Base-by-base conservation (phyloP, 192 early-diverging fungal genomes). In the Linnemannia exigua region DNA sequence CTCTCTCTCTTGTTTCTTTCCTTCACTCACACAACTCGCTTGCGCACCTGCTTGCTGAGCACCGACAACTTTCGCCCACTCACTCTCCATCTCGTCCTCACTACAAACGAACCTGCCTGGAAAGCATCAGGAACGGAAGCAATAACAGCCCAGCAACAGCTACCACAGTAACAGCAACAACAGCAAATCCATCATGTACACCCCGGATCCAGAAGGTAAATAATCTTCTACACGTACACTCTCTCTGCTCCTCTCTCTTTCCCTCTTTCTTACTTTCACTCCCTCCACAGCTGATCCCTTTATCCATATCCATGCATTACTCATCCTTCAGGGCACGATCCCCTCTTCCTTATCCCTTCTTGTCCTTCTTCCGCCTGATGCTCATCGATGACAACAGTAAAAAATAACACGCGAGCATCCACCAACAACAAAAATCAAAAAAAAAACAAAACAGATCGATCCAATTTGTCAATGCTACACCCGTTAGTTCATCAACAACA, bases 121-220 rank as follows among this genome's bases (percentile, higher is more conserved):
- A 54, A 54, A n/a, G 1, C 22, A n/a, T 7, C n/a, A 25, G 52
- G 8, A 54, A 54, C 52, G 25, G 25, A 20, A 54, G 22, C 44
- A 46, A 46, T 12, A 46, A 46, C 44, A 46, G 12, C 44, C n/a
- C n/a, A 46, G 12, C 44, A 46, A 46, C 44, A 46, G 12, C 44
- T 8, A 46, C 69, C 5, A 72, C 46, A 20, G 4, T 58, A 31
- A 31, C 46, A 33, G 7, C 38, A 75, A 44, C 58, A 41, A 58
- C 37, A 67, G 19, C 33, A n/a, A 22, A 16, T 50, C 68, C 58
- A 50, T 28, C 54, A 77, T 83, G 76, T 84, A 74, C 50, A 72
- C 71, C 16, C 76, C 82, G 9, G 82, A 84, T 50, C 72, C 82
- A 41, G 82, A 79, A 84, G 82, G 82, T 84, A 79, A 77, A 1